Evolutionary conservation across 2,329 filamentous ascomycete species (phyloP), one percentile per base, ranked within the genome.

Genomic region (Biscogniauxia sp.): DNA sequence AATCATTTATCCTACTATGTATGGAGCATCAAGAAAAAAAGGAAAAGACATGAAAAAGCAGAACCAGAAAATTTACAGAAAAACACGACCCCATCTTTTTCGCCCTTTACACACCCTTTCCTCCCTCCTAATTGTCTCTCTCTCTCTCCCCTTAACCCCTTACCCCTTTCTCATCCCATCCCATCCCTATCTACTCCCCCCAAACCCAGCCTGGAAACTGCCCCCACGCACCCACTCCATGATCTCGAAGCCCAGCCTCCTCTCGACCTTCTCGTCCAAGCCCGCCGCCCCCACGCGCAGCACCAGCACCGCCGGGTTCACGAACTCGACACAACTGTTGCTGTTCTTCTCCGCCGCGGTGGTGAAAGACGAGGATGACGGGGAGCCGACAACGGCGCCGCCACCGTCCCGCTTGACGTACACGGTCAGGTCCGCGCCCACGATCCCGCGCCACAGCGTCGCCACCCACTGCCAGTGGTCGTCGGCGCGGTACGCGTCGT

Each of bases 391-490:
- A n/a, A n/a, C n/a, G n/a, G n/a, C n/a, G n/a, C n/a, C n/a, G n/a
- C n/a, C 67, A 72, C 41, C 53, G 23, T 69, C 68, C 45, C 73
- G 68, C 69, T 80, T 82, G 19, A 90, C 83, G 70, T 90, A 92
- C 26, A 95, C 80, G 1, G 90, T 90, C 53, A 94, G 78, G 74
- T 98, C 94, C 0, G 94, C 87, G 0, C 90, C 92, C 1, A 93
- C 83, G 57, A 91, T 90, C 9, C 92, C 92, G 9, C 93, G 88
- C 94, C 94, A 98, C 20, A 97, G 84, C 51, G 91, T 94, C 41
- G 94, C 94, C 81, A 95, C 92, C 94, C 94, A 98, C 75, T 96
- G 91, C 93, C 94, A 98, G 77, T 98, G 94, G 69, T 96, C 93
- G n/a, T 90, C 83, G 0, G 91, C 88, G 17, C 87, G 84, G 74